Conservation (phyloP, 345 rosid species). For the Sonneratia alba region DNA sequence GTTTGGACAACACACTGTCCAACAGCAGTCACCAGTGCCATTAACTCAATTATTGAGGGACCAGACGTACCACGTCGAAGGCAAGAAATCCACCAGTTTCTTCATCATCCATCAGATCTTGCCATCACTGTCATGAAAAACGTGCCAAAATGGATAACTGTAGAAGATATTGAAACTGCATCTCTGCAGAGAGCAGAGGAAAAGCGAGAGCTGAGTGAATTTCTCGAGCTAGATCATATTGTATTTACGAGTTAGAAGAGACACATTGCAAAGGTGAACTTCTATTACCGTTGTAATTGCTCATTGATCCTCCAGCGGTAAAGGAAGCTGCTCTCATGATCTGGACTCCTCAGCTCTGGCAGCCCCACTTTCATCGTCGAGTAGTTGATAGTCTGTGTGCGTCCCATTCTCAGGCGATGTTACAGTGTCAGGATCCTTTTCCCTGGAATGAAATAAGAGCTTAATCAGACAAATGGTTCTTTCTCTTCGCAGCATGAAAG, state of each 20-base stretch:
- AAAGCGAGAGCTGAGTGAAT: background rate
- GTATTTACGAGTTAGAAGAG: background rate
- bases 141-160: too few species aligned
- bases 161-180: too few species aligned
- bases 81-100: background rate
- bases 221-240: background rate
- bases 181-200: background rate
- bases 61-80: too few species aligned
- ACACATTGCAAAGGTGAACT: background rate
- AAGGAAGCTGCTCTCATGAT: background rate
- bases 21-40: background rate
- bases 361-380: background rate
- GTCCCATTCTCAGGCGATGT: background rate
- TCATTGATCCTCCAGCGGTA: background rate
- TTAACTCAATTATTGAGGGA: background rate
- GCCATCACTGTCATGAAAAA: background rate
- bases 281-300: background rate
- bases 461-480: background rate
- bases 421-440: background rate
- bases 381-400: background rate
- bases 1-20: background rate
- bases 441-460: constrained; percentile 3
- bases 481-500: background rate
- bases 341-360: background rate
- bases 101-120: background rate